phyloP scores from a whole-genome alignment of 2,329 filamentous ascomycete species.

The Fusarium concolor region DNA sequence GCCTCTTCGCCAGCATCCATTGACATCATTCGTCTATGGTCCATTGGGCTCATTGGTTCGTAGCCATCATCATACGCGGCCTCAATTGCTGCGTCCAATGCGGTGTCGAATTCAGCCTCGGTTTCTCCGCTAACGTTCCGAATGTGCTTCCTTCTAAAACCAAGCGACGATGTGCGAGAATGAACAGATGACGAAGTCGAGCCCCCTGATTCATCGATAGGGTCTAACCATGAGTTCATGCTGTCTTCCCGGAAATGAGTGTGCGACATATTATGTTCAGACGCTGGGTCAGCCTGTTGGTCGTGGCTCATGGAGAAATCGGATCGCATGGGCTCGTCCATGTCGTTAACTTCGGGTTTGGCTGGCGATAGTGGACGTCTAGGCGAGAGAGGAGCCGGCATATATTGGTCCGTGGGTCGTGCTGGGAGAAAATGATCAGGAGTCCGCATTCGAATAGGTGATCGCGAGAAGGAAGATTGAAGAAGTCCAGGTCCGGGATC shows the following conservation, averaged over 20 bases:
- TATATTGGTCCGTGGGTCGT: slow-evolving; percentile 67
- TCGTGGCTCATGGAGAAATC: slow-evolving; percentile 50
- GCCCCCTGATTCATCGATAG: slow-evolving; percentile 88
- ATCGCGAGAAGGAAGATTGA: slow-evolving; percentile 66
- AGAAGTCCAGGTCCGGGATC: slow-evolving; percentile 50
- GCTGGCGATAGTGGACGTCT: slow-evolving; percentile 64
- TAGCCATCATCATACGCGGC: slow-evolving; percentile 94
- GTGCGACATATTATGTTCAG: slow-evolving; percentile 30
- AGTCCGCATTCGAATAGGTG: slow-evolving; percentile 51
- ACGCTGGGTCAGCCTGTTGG: slow-evolving; percentile 9
- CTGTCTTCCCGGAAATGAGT: slow-evolving; percentile 70
- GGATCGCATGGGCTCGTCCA: slow-evolving; percentile 48
- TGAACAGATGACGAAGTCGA: slow-evolving; percentile 84
- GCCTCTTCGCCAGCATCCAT: slow-evolving; percentile 58
- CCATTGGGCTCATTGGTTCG: slow-evolving; percentile 72
- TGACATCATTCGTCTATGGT: slow-evolving; percentile 50
- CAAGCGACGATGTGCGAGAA: slow-evolving; percentile 79
- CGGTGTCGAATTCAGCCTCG: slow-evolving; percentile 92
- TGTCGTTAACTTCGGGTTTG: slow-evolving; percentile 41
- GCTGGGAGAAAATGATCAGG: slow-evolving; percentile 56
- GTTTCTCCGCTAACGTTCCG: slow-evolving; percentile 77
- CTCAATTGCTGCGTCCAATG: slow-evolving; percentile 93
- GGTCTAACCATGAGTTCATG: slow-evolving; percentile 92
- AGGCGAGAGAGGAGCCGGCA: slow-evolving; percentile 79
- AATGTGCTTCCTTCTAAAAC: slow-evolving; percentile 76